phyloP scores from a whole-genome alignment of 2,329 filamentous ascomycete species.

The Aotearoamyces nothofagi region DNA sequence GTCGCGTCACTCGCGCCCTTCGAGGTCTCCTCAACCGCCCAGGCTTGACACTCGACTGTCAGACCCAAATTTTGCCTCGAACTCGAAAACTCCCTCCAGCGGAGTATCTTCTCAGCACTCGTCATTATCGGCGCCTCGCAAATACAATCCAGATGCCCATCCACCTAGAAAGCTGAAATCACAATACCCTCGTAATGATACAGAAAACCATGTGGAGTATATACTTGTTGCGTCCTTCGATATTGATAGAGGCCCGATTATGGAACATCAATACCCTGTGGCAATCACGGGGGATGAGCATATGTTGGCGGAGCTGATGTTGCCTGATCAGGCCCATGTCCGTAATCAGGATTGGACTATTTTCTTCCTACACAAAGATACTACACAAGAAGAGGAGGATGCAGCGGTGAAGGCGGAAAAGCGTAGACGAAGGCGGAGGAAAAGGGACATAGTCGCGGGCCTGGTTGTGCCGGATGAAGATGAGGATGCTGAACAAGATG shows the following conservation, averaged over 20 bases:
- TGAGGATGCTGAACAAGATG: conserved; percentile 33
- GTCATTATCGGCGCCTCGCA: conserved; percentile 35
- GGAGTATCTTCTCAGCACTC: conserved; percentile 43
- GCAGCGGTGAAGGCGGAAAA: conserved; percentile 46
- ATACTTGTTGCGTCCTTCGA: conserved; percentile 96
- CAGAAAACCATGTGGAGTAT: conserved; percentile 94
- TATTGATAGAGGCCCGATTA: conserved; percentile 87
- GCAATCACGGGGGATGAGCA: conserved; percentile 94
- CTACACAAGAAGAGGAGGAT: conserved; percentile 68
- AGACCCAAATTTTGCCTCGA: conserved; percentile 41
- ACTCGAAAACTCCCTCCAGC: conserved; percentile 43
- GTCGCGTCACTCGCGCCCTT: conserved; percentile 33
- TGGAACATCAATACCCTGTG: conserved; percentile 96
- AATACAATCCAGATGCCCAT: conserved; percentile 33
- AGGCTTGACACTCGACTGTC: conserved; percentile 37
- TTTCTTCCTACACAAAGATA: conserved; percentile 96
- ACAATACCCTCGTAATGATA: conserved; percentile 58
- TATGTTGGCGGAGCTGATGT: conserved; percentile 96
- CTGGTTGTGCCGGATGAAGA: conserved; percentile 26
- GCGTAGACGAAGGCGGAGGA: conserved; percentile 32
- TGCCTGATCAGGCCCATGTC: conserved; percentile 91
- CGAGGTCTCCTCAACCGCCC: conserved; percentile 34
- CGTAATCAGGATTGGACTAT: conserved; percentile 98
- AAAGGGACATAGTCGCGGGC: conserved; percentile 34
- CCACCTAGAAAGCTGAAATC: conserved; percentile 46